Conservation (phyloP, 768 basidiomycete genomes). For the Tylopilus plumbeoviolaceoides region DNA sequence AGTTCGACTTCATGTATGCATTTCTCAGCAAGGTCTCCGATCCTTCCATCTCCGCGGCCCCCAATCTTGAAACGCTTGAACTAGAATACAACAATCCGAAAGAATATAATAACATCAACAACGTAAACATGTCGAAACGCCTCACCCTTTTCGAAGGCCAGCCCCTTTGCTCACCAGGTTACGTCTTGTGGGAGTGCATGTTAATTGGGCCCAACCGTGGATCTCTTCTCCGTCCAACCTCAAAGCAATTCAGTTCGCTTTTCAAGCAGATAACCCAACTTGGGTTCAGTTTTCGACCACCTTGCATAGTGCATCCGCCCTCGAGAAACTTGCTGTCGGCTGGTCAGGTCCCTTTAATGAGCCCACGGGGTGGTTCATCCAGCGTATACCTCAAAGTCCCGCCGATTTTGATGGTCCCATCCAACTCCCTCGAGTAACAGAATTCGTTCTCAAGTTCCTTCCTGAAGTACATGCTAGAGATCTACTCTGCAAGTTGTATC, state of each 20-base stretch:
- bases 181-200: conserved; percentile 65
- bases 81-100: conserved; percentile 49
- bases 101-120: too few relatives aligned
- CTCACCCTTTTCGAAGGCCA: conserved; percentile 52
- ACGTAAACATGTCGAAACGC: conserved; percentile 25
- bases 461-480: conserved; percentile 36
- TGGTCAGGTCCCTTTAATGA: conserved; percentile 55
- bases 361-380: too few relatives aligned
- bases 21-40: conserved; percentile 41
- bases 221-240: conserved; percentile 30
- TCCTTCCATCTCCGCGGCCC: conserved; percentile 36
- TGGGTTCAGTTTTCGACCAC: conserved; percentile 42
- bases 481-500: conserved; percentile 24
- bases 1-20: conserved; percentile 37
- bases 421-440: conserved; percentile 22
- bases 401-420: conserved; percentile 18
- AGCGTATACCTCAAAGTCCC: too few relatives aligned
- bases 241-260: conserved; percentile 53
- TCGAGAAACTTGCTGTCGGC: conserved; percentile 49
- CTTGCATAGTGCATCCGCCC: conserved; percentile 49
- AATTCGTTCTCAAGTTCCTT: conserved; percentile 27
- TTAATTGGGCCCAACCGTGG: conserved; percentile 56
- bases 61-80: conserved; percentile 49
- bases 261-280: conserved; percentile 57
- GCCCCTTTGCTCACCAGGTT: conserved; percentile 47